phyloP scores from a whole-genome alignment of 345 rosid genomes.

The Clarkia xantiana region DNA sequence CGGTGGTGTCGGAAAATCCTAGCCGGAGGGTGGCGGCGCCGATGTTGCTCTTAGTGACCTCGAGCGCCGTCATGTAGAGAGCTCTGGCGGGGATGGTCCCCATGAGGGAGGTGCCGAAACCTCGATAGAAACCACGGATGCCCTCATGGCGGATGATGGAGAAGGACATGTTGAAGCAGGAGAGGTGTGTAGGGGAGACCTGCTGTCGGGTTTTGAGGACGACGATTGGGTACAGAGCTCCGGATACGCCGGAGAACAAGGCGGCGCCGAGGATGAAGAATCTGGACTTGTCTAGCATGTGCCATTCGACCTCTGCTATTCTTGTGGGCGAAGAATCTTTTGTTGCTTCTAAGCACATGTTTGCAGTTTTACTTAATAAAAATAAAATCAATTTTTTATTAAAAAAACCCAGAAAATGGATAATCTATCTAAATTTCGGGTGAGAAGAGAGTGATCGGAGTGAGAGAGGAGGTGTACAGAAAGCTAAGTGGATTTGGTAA shows the following conservation, averaged over 20 bases:
- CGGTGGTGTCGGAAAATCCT: conserved; percentile 60
- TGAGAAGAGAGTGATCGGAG: too few relatives aligned
- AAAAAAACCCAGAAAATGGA: too few relatives aligned
- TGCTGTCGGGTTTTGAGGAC: conserved; percentile 84
- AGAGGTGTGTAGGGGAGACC: conserved; percentile 38
- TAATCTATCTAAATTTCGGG: too few relatives aligned
- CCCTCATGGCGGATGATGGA: conserved; percentile 63
- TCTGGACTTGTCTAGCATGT: conserved; percentile 88
- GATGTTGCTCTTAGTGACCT: conserved; percentile 72
- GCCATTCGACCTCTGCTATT: conserved; percentile 75
- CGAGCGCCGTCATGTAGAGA: conserved; percentile 77
- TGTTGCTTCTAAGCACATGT: too few relatives aligned
- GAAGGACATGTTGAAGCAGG: conserved; percentile 45
- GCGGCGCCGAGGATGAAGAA: conserved; percentile 82
- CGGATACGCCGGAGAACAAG: conserved; percentile 85
- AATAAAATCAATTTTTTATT: too few relatives aligned
- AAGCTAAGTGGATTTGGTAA: too few relatives aligned
- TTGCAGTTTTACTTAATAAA: too few relatives aligned
- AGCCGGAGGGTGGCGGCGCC: conserved; percentile 53
- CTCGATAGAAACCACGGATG: conserved; percentile 63
- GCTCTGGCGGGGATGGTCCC: conserved; percentile 94
- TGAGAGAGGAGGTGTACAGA: too few relatives aligned
- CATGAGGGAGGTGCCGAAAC: conserved; percentile 76
- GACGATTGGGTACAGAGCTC: conserved; percentile 70
- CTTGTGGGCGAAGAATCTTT: too few relatives aligned